Evolutionary conservation across 805 yeast genomes (phyloP), one percentile per base, ranked within the genome.

Genomic region (Limtongia smithiae): DNA sequence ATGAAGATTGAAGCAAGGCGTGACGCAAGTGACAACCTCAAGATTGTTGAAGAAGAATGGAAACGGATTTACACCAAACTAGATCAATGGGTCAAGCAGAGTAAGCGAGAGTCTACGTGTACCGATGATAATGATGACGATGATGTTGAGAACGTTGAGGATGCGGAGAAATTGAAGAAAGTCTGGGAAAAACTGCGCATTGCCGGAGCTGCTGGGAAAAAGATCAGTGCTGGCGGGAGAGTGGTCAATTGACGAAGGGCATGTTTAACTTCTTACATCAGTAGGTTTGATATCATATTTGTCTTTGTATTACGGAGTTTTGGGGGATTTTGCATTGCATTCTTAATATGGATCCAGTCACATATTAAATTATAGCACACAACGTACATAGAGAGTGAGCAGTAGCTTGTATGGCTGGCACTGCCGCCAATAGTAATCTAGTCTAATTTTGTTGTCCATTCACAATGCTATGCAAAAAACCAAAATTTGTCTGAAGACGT

Each of bases 41-140:
- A 35, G 18, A 47, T 54, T 11, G 44, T 54, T 27, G 55, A 48
- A 18, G 36, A 32, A 14, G 60, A 58, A 30, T 58, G 62, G 62
- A 31, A 46, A 7, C 39, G 43, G 11, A 59, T 59, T 2, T 55
- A 48, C 15, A 28, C 18, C 15, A 41, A 48, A n/a, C 33, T 58
- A 28, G 50, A 49, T 14, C 28, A 21, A 17, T 46, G 48, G 39
- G 25, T 54, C 15, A 38, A 11, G 17, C 14, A 22, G 9, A 41
- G n/a, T n/a, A 21, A 18, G 27, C 5, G 17, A 22, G 5, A n/a
- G 12, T 27, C 27, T 11, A 17, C 17, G 35, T 34, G 5, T 15
- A 22, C 34, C 11, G 30, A 20, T 15, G 8, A 30, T 7, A 17
- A 12, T 5, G 20, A 14, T 15, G 38, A 24, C 8, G 37, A 27